A percentile compares a stretch with the other conserved stretches of the same genome.
Evolutionary conservation across 2,329 filamentous ascomycete genomes (phyloP).

Genomic region (Chalara sp.): DNA sequence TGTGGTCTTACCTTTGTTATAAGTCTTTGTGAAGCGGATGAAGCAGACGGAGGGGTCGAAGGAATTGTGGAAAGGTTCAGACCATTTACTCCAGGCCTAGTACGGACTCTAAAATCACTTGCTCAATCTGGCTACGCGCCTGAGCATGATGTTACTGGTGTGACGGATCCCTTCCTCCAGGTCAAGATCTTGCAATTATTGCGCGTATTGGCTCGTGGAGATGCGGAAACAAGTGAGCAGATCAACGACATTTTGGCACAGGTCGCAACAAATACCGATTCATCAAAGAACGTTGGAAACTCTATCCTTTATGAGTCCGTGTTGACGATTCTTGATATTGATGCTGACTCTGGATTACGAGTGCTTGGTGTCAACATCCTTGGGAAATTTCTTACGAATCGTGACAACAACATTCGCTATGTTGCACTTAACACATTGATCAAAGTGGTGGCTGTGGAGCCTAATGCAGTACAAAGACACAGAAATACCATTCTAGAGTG

Average conservation of each 20-base stretch:
- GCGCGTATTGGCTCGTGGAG: slow-evolving; percentile 78
- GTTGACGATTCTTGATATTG: slow-evolving; percentile 93
- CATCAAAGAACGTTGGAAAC: slow-evolving; percentile 97
- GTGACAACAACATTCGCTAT: slow-evolving; percentile 98
- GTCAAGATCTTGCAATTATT: slow-evolving; percentile 90
- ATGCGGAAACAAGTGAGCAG: slow-evolving; percentile 83
- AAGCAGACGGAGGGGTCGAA: slow-evolving; percentile 84
- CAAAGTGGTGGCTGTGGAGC: slow-evolving; percentile 96
- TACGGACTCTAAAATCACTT: slow-evolving; percentile 84
- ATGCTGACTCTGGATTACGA: slow-evolving; percentile 89
- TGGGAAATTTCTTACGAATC: slow-evolving; percentile 96
- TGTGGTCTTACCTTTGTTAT: slow-evolving; percentile 88
- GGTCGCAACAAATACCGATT: slow-evolving; percentile 96
- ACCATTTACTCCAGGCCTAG: slow-evolving; percentile 74
- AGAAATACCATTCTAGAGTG: slow-evolving; percentile 97
- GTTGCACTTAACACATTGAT: slow-evolving; percentile 95
- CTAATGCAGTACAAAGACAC: slow-evolving; percentile 94
- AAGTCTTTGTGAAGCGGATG: slow-evolving; percentile 90
- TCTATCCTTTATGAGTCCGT: slow-evolving; percentile 97
- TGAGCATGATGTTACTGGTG: slow-evolving; percentile 96
- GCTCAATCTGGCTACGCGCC: slow-evolving; percentile 95
- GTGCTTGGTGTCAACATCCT: slow-evolving; percentile 97
- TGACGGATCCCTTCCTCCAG: slow-evolving; percentile 95
- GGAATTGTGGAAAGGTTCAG: slow-evolving; percentile 88
- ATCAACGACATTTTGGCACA: slow-evolving; percentile 98